These are phyloP conservation scores for Coniochaeta ligniaria DNA, from an alignment of 2,329 filamentous ascomycete genomes.

Conservation along the genomic window DNA sequence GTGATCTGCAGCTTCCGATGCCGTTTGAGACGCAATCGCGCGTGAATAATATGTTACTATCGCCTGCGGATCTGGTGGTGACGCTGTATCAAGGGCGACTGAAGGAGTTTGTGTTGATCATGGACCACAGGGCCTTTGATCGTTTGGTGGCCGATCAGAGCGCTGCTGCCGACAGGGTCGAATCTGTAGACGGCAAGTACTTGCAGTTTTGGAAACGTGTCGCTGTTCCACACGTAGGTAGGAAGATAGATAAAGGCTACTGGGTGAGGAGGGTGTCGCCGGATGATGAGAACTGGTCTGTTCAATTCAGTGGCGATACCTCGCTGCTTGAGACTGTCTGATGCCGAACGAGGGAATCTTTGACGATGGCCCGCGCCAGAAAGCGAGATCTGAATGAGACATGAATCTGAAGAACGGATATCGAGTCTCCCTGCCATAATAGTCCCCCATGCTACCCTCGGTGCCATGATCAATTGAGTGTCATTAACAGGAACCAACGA, in stretches of 20 bases:
- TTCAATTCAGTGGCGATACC: not conserved
- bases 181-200: not conserved
- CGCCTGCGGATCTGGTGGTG: constrained; percentile 4
- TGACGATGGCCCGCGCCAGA: not conserved
- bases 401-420: not conserved
- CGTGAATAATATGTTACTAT: not conserved
- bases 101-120: constrained; percentile 4
- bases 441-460: too few relatives aligned
- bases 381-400: not conserved
- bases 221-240: not conserved
- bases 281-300: not conserved
- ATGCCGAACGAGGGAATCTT: not conserved
- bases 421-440: too few relatives aligned
- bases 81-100: not conserved
- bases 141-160: constrained; percentile 1
- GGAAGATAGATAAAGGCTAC: constrained; percentile 1
- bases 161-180: not conserved
- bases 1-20: not conserved
- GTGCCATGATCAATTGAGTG: too few relatives aligned
- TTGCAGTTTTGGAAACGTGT: constrained; percentile 6
- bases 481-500: not conserved
- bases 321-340: not conserved
- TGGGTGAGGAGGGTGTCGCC: constrained; percentile 5
- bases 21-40: not conserved
- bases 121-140: constrained; percentile 4